These are phyloP conservation scores for Aspergillus carlsbadensis DNA, from an alignment of 495 filamentous ascomycete genomes.

Conservation along the genomic window DNA sequence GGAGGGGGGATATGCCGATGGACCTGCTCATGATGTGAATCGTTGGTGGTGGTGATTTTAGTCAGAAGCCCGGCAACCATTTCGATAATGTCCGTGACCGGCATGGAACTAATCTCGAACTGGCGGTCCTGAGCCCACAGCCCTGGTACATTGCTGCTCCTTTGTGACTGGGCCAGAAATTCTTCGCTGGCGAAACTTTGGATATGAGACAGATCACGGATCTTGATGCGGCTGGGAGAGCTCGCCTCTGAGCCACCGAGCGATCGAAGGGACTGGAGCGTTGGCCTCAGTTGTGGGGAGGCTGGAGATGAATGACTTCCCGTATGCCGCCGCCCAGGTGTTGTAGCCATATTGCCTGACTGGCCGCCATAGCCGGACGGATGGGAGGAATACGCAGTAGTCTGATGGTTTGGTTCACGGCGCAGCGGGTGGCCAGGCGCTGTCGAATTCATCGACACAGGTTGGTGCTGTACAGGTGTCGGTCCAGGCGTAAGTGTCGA, in stretches of 20 bases:
- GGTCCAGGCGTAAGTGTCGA: slow-evolving; percentile 29
- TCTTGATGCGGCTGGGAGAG: slow-evolving; percentile 75
- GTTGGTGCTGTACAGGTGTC: slow-evolving; percentile 20
- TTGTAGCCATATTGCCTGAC: slow-evolving; percentile 9
- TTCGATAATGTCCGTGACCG: slow-evolving; percentile 95
- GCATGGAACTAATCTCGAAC: slow-evolving; percentile 98
- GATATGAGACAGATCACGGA: slow-evolving; percentile 84
- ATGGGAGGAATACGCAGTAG: slow-evolving; percentile 22
- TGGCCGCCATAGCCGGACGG: slow-evolving; percentile 14
- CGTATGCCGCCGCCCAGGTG: slow-evolving; percentile 12
- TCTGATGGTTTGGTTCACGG: slow-evolving; percentile 19
- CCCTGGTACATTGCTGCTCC: slow-evolving; percentile 44
- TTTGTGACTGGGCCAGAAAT: slow-evolving; percentile 52
- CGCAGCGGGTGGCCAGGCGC: slow-evolving; percentile 25
- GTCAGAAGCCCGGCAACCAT: slow-evolving; percentile 99
- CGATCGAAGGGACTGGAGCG: slow-evolving; percentile 48
- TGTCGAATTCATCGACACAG: slow-evolving; percentile 34
- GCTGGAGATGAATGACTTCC: slow-evolving; percentile 43
- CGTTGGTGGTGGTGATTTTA: slow-evolving; percentile 97
- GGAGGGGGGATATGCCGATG: slow-evolving; percentile 68
- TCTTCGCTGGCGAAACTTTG: slow-evolving; percentile 83
- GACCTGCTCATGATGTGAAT: slow-evolving; percentile 82
- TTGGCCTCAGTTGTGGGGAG: slow-evolving; percentile 54
- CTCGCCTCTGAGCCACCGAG: slow-evolving; percentile 53
- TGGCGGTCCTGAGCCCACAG: slow-evolving; percentile 50